Conservation (phyloP, 129 eudicot species). For the Chrysanthemum lavandulifolium region DNA sequence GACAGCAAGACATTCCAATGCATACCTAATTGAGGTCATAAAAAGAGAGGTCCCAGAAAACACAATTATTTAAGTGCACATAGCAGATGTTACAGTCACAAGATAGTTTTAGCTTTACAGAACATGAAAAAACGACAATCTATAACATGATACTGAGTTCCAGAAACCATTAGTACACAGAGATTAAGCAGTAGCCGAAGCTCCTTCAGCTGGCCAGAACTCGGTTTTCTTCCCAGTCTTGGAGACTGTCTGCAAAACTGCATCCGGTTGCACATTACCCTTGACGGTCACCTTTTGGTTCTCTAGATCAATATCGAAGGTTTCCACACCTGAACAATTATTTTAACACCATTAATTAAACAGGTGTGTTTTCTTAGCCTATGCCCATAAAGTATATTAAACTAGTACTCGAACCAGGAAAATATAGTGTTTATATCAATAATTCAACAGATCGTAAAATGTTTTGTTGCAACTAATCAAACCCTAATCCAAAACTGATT, state of each 20-base stretch:
- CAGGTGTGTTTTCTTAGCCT: background rate
- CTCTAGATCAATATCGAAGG: conserved; percentile 71
- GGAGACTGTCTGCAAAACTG: conserved; percentile 85
- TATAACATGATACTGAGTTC: conserved; percentile 13
- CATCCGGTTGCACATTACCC: conserved; percentile 87
- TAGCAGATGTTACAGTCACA: conserved; percentile 27
- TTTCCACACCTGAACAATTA: conserved; percentile 67
- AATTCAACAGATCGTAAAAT: too few species aligned
- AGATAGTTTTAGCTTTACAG: conserved; percentile 28
- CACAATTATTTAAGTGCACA: conserved; percentile 27
- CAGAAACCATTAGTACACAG: background rate
- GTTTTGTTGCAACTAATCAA: too few species aligned
- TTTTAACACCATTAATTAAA: background rate
- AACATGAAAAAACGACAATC: conserved; percentile 19
- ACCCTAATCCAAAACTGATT: too few species aligned
- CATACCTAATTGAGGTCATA: too few species aligned
- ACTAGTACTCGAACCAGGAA: too few species aligned
- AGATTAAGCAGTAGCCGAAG: conserved; percentile 35
- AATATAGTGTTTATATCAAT: too few species aligned
- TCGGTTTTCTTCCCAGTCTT: conserved; percentile 87
- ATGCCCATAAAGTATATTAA: too few species aligned
- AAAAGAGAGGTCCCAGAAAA: conserved; percentile 5
- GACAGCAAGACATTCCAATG: too few species aligned
- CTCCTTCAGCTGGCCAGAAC: conserved; percentile 66
- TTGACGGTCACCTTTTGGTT: conserved; percentile 91